Evolutionary conservation across 2,329 filamentous ascomycete genomes (phyloP).

Genomic region (Colletotrichum filicis): DNA sequence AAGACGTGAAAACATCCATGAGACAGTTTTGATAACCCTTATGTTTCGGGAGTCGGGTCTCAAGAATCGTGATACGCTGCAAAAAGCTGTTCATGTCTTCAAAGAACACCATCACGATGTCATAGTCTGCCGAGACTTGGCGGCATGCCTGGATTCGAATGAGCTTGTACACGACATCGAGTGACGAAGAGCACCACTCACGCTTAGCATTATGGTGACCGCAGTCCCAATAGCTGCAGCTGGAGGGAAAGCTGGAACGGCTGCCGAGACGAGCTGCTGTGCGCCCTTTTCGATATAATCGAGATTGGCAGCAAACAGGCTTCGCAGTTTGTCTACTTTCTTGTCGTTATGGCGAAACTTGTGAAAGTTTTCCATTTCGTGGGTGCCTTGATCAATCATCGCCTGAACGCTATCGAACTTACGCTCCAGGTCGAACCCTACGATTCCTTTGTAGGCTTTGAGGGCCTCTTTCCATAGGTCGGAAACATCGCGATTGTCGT

Average conservation of each 20-base stretch:
- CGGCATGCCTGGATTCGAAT: slow-evolving; percentile 38
- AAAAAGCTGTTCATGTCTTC: slow-evolving; percentile 50
- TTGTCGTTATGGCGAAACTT: slow-evolving; percentile 47
- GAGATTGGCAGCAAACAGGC: slow-evolving; percentile 42
- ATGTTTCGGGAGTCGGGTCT: slow-evolving; percentile 43
- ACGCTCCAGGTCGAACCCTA: slow-evolving; percentile 44
- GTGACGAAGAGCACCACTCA: neutral
- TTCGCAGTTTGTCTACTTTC: slow-evolving; percentile 46
- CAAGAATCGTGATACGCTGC: slow-evolving; percentile 45
- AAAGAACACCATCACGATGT: slow-evolving; percentile 51
- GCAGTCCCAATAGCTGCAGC: slow-evolving; percentile 47
- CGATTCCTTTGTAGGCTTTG: slow-evolving; percentile 45
- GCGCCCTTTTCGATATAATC: slow-evolving; percentile 44
- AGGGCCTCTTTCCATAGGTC: slow-evolving; percentile 47
- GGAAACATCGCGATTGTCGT: slow-evolving; percentile 43
- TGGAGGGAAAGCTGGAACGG: slow-evolving; percentile 45
- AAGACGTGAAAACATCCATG: slow-evolving; percentile 49
- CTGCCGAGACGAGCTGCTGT: slow-evolving; percentile 43
- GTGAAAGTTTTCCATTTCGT: slow-evolving; percentile 46
- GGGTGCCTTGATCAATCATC: slow-evolving; percentile 38
- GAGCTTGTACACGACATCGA: neutral
- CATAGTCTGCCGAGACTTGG: slow-evolving; percentile 49
- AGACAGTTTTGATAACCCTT: slow-evolving; percentile 46
- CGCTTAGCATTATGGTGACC: slow-evolving; percentile 45
- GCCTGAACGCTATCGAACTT: slow-evolving; percentile 42